Percentiles rank a stretch among this genome's conserved stretches.
These are phyloP conservation scores for Fusarium pseudograminearum DNA, from an alignment of 2,329 filamentous ascomycete genomes.

Conservation along the genomic window DNA sequence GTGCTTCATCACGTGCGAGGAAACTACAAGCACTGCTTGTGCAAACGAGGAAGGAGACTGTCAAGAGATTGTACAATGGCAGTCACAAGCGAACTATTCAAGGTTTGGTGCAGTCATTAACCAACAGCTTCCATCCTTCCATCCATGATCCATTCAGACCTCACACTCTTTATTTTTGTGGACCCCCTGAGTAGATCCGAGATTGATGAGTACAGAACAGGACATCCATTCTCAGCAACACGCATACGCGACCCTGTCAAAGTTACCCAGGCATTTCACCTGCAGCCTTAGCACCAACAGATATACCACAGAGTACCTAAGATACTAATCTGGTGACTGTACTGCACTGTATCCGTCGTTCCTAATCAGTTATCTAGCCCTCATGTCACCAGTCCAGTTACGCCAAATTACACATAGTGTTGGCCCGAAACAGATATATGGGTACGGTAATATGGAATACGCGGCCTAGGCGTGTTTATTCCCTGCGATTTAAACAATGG, in stretches of 20 bases:
- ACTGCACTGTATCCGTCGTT: slow-evolving; percentile 9
- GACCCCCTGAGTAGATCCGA: slow-evolving; percentile 35
- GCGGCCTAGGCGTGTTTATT: slow-evolving; percentile 19
- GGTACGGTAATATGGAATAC: slow-evolving; percentile 23
- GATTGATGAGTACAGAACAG: slow-evolving; percentile 24
- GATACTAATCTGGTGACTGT: neutral
- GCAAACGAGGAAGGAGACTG: slow-evolving; percentile 38
- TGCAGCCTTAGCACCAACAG: slow-evolving; percentile 3
- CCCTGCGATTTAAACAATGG: neutral
- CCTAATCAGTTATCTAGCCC: slow-evolving; percentile 26
- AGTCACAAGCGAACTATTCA: slow-evolving; percentile 4
- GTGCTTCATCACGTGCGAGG: slow-evolving; percentile 39
- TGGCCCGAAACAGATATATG: slow-evolving; percentile 35
- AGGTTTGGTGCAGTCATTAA: slow-evolving; percentile 10
- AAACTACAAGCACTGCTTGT: slow-evolving; percentile 23
- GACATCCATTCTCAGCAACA: slow-evolving; percentile 19
- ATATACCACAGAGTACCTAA: neutral
- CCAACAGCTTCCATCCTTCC: neutral
- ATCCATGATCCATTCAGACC: neutral
- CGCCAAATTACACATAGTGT: slow-evolving; percentile 30
- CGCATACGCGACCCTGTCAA: slow-evolving; percentile 33
- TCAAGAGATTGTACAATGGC: neutral
- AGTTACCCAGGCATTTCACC: slow-evolving; percentile 18
- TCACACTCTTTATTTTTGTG: slow-evolving; percentile 26
- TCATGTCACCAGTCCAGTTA: neutral